These are phyloP conservation scores for Apophysomyces trapeziformis DNA, from an alignment of 371 early-diverging fungal species.

Conservation along the genomic window DNA sequence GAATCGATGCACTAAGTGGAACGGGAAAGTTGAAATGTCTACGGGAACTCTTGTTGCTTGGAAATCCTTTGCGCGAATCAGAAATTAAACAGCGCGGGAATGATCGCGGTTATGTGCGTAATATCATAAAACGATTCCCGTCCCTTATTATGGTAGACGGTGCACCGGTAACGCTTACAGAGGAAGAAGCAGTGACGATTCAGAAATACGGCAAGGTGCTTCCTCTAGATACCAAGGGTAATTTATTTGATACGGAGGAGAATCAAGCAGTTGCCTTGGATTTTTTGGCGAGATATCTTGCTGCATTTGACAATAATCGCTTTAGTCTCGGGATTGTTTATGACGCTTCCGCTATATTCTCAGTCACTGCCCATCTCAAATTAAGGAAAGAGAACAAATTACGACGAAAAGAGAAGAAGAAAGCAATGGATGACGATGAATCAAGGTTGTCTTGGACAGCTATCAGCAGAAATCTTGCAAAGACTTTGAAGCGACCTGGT, in stretches of 20 bases:
- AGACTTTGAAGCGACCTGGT: slow-evolving; percentile 32
- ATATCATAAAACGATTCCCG: slow-evolving; percentile 57
- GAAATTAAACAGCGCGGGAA: slow-evolving; percentile 55
- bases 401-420: slow-evolving; percentile 39
- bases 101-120: slow-evolving; percentile 42
- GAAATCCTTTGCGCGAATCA: slow-evolving; percentile 56
- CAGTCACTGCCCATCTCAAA: slow-evolving; percentile 33
- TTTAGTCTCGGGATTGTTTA: slow-evolving; percentile 27
- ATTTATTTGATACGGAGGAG: slow-evolving; percentile 41
- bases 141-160: slow-evolving; percentile 55
- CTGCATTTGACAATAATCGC: slow-evolving; percentile 37
- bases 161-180: slow-evolving; percentile 29
- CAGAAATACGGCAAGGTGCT: slow-evolving; percentile 36
- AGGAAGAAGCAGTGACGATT: slow-evolving; percentile 28
- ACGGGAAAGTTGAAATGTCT: slow-evolving; percentile 51
- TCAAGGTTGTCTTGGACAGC: slow-evolving; percentile 29
- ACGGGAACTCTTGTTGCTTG: slow-evolving; percentile 54
- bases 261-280: slow-evolving; percentile 31
- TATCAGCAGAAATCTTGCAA: slow-evolving; percentile 33
- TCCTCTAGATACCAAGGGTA: slow-evolving; percentile 32
- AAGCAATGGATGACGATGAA: slow-evolving; percentile 38
- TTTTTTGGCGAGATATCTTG: slow-evolving; percentile 30
- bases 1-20: slow-evolving; percentile 57
- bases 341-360: slow-evolving; percentile 35
- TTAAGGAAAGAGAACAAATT: slow-evolving; percentile 33